Base-by-base conservation (phyloP, 345 rosid genomes). In the Gossypium australe region DNA sequence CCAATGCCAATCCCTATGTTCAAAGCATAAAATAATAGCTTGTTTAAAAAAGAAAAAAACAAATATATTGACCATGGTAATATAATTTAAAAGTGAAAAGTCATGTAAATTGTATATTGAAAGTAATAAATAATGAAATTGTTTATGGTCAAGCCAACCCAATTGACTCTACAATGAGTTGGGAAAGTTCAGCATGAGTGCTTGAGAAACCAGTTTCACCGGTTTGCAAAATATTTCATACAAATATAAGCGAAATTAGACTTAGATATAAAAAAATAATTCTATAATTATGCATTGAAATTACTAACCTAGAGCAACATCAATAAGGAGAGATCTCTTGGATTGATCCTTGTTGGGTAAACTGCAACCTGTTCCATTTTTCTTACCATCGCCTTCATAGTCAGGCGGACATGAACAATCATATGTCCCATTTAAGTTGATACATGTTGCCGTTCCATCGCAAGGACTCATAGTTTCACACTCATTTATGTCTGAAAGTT, bases 401-500 rank as follows among this genome's bases (percentile, higher is more conserved):
- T 16, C 44, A 0, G 2, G 16, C 6, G 70, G 76, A 38, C 69
- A 73, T 34, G 17, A 49, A 29, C 76, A 73, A 2, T 59, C 3
- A 9, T 13, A 27, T 47, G 25, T n/a, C 1, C 76, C 82, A 18
- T 2, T 11, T 20, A 11, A 5, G 44, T 79, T 75, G 11, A 48
- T 55, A 43, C 79, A 76, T 1, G 41, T 48, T 8, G 34, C n/a
- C 11, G 64, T 34, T 8, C 47, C n/a, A 16, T 41, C 3, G 41
- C 82, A 71, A 1, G 38, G 69, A 0, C 24, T 11, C 7, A 7
- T 11, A 2, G 16, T 12, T 41, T 57, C 43, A 45, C 79, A 75
- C 56, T 79, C 73, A 25, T 79, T 44, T 13, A 71, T 64, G 14
- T 79, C 78, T 79, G 29, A 53, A 29, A 17, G 13, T 13, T 4